phyloP scores from a whole-genome alignment of 345 rosid genomes.

The Brassica carinata region DNA sequence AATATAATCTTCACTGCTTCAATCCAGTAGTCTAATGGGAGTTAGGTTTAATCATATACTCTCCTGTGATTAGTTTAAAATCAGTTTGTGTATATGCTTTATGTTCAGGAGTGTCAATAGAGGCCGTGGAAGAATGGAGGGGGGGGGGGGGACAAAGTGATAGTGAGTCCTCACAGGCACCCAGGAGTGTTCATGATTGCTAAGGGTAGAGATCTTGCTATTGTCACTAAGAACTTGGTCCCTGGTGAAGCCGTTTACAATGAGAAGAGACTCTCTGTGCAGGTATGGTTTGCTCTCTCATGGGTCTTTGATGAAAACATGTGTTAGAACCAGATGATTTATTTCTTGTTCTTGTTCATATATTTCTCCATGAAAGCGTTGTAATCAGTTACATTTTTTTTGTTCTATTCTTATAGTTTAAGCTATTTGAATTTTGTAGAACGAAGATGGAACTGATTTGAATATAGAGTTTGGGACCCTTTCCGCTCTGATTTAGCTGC shows the following conservation, averaged over 20 bases:
- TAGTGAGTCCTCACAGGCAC: slow-evolving; percentile 88
- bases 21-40: too few relatives aligned
- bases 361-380: neutral
- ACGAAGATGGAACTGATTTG: neutral
- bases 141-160: slow-evolving; percentile 59
- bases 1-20: too few relatives aligned
- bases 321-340: neutral
- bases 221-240: slow-evolving; percentile 85
- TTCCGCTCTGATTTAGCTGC: slow-evolving; percentile 55
- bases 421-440: neutral
- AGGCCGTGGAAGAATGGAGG: slow-evolving; percentile 63
- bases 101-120: slow-evolving; percentile 21
- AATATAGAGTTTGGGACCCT: neutral
- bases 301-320: neutral
- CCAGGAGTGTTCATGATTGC: slow-evolving; percentile 75
- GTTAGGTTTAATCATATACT: too few relatives aligned
- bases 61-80: neutral
- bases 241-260: slow-evolving; percentile 92
- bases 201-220: slow-evolving; percentile 90
- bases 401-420: slow-evolving; percentile 1
- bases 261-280: slow-evolving; percentile 85
- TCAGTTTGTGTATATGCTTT: neutral
- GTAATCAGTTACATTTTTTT: neutral
- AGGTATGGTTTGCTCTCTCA: slow-evolving; percentile 45
- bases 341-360: neutral